Conservation (phyloP, 2,329 filamentous ascomycete species). For the Cladophialophora yegresii region DNA sequence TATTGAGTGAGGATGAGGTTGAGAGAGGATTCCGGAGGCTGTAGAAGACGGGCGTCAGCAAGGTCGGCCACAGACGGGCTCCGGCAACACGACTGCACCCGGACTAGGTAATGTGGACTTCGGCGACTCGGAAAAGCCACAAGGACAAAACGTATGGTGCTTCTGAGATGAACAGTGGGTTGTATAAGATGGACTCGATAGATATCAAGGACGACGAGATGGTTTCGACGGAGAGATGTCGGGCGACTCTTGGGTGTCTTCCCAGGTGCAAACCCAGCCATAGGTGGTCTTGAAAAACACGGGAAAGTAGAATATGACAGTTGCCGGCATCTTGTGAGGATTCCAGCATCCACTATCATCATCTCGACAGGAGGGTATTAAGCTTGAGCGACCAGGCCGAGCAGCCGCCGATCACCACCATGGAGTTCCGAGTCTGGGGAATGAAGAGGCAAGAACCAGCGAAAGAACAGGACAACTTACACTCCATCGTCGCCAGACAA, state of each 20-base stretch:
- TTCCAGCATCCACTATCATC: slow-evolving; percentile 9
- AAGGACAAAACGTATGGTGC: slow-evolving; percentile 5
- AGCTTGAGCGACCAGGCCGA: slow-evolving; percentile 22
- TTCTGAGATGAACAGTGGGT: slow-evolving; percentile 25
- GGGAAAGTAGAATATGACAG: background rate
- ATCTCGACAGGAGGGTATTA: slow-evolving; percentile 12
- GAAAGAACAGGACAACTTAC: slow-evolving; percentile 23
- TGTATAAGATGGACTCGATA: slow-evolving; percentile 35
- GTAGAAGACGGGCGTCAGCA: slow-evolving; percentile 35
- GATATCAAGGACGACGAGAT: slow-evolving; percentile 30
- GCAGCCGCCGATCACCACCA: slow-evolving; percentile 25
- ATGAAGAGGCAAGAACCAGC: background rate
- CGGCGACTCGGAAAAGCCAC: slow-evolving; percentile 28
- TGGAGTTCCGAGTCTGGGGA: background rate
- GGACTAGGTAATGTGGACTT: slow-evolving; percentile 16
- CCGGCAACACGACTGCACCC: slow-evolving; percentile 13
- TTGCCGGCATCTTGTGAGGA: slow-evolving; percentile 1
- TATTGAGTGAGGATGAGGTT: slow-evolving; percentile 30
- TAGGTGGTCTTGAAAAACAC: slow-evolving; percentile 7
- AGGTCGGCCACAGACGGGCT: slow-evolving; percentile 26
- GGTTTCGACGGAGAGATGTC: slow-evolving; percentile 17
- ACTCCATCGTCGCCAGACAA: slow-evolving; percentile 28
- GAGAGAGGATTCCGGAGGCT: slow-evolving; percentile 31
- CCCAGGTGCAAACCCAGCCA: slow-evolving; percentile 7
- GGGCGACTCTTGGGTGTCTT: slow-evolving; percentile 10